These are phyloP conservation scores for Neurospora sp. DNA, from an alignment of 495 filamentous ascomycete genomes.

Conservation along the genomic window DNA sequence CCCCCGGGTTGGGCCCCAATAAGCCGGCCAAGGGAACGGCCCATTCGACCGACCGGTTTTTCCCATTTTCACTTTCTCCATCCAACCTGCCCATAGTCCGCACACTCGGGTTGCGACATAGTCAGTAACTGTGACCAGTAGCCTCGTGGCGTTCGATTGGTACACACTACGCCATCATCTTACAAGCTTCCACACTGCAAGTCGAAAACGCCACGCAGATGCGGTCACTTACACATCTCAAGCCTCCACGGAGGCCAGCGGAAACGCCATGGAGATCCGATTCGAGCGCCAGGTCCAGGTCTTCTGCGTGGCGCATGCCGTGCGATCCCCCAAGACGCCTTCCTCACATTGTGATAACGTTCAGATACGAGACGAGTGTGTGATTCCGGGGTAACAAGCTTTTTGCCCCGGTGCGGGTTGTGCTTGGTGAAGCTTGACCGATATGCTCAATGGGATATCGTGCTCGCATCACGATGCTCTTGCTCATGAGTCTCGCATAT, in stretches of 20 bases:
- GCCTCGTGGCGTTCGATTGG: constrained; percentile 5
- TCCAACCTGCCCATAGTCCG: neutral
- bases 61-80: neutral
- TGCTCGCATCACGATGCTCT: neutral
- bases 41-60: neutral
- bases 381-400: neutral
- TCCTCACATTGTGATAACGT: neutral
- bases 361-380: neutral
- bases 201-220: neutral
- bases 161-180: neutral
- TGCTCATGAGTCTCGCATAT: neutral
- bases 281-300: neutral
- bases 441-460: neutral
- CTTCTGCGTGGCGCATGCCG: neutral
- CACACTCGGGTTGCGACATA: neutral
- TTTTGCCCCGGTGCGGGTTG: neutral
- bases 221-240: neutral
- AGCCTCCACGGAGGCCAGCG: no score
- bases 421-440: neutral
- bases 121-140: neutral
- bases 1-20: constrained; percentile 1
- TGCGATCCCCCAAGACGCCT: neutral
- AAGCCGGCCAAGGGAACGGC: neutral
- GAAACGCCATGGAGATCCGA: neutral
- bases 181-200: neutral